These are phyloP conservation scores for Rhynchosporium secalis DNA, from an alignment of 2,329 filamentous ascomycete species.

Conservation along the genomic window DNA sequence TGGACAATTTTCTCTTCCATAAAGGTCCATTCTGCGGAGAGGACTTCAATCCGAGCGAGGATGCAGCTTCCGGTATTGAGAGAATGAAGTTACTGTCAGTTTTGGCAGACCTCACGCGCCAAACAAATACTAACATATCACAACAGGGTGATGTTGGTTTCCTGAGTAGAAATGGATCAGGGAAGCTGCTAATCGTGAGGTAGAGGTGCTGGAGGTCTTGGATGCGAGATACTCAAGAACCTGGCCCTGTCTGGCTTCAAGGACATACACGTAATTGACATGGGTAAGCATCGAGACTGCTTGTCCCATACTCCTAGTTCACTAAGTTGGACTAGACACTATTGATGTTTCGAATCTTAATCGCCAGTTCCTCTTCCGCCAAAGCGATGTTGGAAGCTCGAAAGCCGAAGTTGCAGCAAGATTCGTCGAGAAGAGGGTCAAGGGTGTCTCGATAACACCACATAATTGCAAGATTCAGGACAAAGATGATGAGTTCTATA, in stretches of 20 bases:
- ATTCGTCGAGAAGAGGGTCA: slow-evolving; percentile 87
- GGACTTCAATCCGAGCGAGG: slow-evolving; percentile 48
- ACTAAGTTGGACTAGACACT: slow-evolving; percentile 62
- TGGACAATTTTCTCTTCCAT: slow-evolving; percentile 76
- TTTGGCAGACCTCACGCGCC: background rate
- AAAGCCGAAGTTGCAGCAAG: slow-evolving; percentile 92
- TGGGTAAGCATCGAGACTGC: slow-evolving; percentile 61
- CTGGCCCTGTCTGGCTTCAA: slow-evolving; percentile 93
- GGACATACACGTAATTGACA: slow-evolving; percentile 97
- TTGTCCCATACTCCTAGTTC: background rate
- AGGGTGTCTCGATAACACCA: slow-evolving; percentile 87
- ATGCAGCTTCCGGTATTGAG: slow-evolving; percentile 58
- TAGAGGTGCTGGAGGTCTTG: slow-evolving; percentile 89
- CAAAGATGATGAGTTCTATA: slow-evolving; percentile 94
- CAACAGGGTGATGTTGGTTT: slow-evolving; percentile 39
- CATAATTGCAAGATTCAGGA: slow-evolving; percentile 96
- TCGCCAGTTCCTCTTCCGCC: slow-evolving; percentile 93
- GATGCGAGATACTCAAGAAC: slow-evolving; percentile 96
- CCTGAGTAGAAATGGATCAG: slow-evolving; percentile 12
- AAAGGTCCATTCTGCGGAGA: slow-evolving; percentile 80
- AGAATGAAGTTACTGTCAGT: slow-evolving; percentile 72
- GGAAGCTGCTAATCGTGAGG: slow-evolving; percentile 26
- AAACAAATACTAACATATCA: slow-evolving; percentile 29
- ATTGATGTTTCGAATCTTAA: slow-evolving; percentile 99
- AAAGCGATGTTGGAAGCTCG: slow-evolving; percentile 85